Conservation (phyloP, 1,284 basidiomycete genomes). For the Hemileccinum hortonii region DNA sequence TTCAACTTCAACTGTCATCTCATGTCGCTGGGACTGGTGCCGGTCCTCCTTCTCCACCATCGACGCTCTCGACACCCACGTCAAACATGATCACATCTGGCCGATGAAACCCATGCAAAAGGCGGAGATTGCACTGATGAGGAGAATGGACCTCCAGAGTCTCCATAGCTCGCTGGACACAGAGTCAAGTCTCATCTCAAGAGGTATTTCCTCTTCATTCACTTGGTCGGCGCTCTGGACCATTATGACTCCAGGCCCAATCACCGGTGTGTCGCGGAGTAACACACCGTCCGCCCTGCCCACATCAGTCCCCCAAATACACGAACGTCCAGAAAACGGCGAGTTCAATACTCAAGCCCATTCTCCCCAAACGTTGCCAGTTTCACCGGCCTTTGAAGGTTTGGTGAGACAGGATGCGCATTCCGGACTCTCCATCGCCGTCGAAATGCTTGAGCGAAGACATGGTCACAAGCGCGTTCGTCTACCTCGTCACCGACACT, state of each 20-base stretch:
- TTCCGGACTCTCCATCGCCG: conserved; percentile 13
- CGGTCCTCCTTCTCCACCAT: conserved; percentile 38
- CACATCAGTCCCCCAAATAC: neutral
- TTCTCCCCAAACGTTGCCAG: conserved; percentile 11
- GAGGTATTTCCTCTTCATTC: conserved; percentile 21
- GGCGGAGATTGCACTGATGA: conserved; percentile 31
- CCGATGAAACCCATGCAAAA: conserved; percentile 36
- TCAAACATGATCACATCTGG: conserved; percentile 47
- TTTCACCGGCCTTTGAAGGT: conserved; percentile 37
- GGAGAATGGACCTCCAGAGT: conserved; percentile 36
- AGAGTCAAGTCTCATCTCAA: conserved; percentile 10
- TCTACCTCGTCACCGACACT: conserved; percentile 2
- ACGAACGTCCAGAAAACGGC: neutral
- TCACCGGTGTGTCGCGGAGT: neutral
- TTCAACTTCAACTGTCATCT: conserved; percentile 1
- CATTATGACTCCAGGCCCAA: conserved; percentile 12
- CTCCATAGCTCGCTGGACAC: conserved; percentile 30
- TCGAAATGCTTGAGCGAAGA: conserved; percentile 21
- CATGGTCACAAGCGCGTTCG: conserved; percentile 2
- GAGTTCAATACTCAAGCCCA: conserved; percentile 13
- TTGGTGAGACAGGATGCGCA: conserved; percentile 11
- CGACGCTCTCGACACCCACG: conserved; percentile 44
- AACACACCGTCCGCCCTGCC: conserved; percentile 2
- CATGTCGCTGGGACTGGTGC: conserved; percentile 54
- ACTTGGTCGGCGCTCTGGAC: conserved; percentile 1